These are phyloP conservation scores for Fusarium xylarioides DNA, from an alignment of 2,329 filamentous ascomycete genomes.

Conservation along the genomic window DNA sequence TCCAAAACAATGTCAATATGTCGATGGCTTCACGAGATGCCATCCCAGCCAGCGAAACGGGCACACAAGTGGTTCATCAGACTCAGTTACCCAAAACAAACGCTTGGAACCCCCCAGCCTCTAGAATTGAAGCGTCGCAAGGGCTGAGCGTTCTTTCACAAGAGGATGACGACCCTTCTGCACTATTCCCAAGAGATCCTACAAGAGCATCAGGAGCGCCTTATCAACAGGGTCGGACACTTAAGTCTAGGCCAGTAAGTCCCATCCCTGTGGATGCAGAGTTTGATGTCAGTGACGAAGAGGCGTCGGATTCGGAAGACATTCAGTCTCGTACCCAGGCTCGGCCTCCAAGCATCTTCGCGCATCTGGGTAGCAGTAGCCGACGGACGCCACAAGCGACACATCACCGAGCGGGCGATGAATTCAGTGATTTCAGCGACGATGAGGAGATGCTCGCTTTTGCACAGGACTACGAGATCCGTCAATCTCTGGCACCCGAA, in stretches of 20 bases:
- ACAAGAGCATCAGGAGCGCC: background rate
- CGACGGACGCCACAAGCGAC: slow-evolving; percentile 29
- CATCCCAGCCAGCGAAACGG: slow-evolving; percentile 44
- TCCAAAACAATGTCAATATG: slow-evolving; percentile 45
- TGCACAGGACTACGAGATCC: slow-evolving; percentile 60
- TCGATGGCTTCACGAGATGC: slow-evolving; percentile 47
- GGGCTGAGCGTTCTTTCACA: slow-evolving; percentile 39
- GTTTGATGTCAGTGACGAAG: slow-evolving; percentile 41
- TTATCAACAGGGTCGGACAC: slow-evolving; percentile 5
- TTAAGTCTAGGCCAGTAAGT: background rate
- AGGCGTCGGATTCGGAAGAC: slow-evolving; percentile 46
- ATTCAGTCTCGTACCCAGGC: slow-evolving; percentile 31
- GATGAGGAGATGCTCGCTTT: slow-evolving; percentile 63
- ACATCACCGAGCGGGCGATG: slow-evolving; percentile 42
- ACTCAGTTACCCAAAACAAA: slow-evolving; percentile 55
- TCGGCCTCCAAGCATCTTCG: slow-evolving; percentile 6
- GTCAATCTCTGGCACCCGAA: slow-evolving; percentile 44
- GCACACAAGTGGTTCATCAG: slow-evolving; percentile 61
- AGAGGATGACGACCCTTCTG: slow-evolving; percentile 33
- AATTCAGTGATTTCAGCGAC: slow-evolving; percentile 60
- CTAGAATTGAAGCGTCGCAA: slow-evolving; percentile 25
- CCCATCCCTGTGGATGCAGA: slow-evolving; percentile 23
- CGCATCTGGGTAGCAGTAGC: background rate
- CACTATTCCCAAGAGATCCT: slow-evolving; percentile 41
- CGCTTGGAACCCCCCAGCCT: slow-evolving; percentile 36